These are phyloP conservation scores for Apodospora peruviana DNA, from an alignment of 495 filamentous ascomycete genomes.

Conservation along the genomic window DNA sequence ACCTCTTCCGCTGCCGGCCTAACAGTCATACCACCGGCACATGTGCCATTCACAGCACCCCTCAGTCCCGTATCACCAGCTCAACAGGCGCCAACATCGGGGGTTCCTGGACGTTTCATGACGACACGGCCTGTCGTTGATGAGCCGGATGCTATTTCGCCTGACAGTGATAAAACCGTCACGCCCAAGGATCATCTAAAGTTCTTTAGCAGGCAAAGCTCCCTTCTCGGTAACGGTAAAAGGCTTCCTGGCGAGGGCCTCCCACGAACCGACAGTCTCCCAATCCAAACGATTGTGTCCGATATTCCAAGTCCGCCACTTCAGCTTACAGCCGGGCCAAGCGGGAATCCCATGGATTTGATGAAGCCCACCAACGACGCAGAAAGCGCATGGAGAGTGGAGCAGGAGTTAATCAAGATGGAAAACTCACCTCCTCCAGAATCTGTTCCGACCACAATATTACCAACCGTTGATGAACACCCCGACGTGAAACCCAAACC, in stretches of 20 bases:
- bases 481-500: constrained; percentile 16
- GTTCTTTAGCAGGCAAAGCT: constrained; percentile 13
- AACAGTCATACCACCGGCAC: constrained; percentile 4
- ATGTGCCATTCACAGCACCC: constrained; percentile 6
- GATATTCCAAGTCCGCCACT: constrained; percentile 21
- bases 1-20: not conserved
- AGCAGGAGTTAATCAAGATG: constrained; percentile 36
- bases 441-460: not conserved
- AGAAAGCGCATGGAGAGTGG: constrained; percentile 30
- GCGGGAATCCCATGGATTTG: constrained; percentile 37
- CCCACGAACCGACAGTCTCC: constrained; percentile 25
- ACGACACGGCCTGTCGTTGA: constrained; percentile 5
- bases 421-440: constrained; percentile 32
- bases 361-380: constrained; percentile 38
- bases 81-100: constrained; percentile 2
- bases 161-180: constrained; percentile 15
- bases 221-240: constrained; percentile 8
- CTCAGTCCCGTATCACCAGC: constrained; percentile 12
- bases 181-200: constrained; percentile 7
- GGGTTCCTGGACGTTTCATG: not conserved
- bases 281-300: constrained; percentile 22
- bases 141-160: constrained; percentile 14
- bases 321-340: constrained; percentile 16
- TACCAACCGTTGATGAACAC: constrained; percentile 1
- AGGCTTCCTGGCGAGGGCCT: constrained; percentile 9